A percentile compares a stretch with the other conserved stretches of the same genome.
Conservation (phyloP, 139 green algal genomes). For the Chlamydomonas sp. region DNA sequence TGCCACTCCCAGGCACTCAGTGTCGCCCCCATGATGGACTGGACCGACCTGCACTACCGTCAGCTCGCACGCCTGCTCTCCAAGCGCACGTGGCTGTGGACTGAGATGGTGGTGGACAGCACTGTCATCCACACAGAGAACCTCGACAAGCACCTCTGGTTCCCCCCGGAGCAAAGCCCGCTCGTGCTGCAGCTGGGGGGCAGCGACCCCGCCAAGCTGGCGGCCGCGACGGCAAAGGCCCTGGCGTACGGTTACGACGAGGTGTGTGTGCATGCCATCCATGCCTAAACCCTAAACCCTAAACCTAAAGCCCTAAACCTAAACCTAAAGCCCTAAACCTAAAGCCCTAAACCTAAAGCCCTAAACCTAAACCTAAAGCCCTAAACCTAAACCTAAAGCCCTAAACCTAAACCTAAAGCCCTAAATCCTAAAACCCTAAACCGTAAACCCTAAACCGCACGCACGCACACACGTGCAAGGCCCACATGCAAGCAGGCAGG, state of each 20-base stretch:
- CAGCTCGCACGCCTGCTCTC: slow-evolving; percentile 76
- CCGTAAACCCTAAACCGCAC: too few species aligned
- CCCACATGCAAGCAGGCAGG: too few species aligned
- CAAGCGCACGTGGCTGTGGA: slow-evolving; percentile 75
- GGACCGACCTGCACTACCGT: slow-evolving; percentile 83
- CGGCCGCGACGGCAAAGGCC: slow-evolving; percentile 41
- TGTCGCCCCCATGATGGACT: slow-evolving; percentile 89
- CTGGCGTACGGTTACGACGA: slow-evolving; percentile 19
- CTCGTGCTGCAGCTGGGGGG: slow-evolving; percentile 68
- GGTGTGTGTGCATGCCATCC: too few species aligned
- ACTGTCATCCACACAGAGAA: slow-evolving; percentile 70
- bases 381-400: too few species aligned
- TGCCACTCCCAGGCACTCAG: slow-evolving; percentile 65
- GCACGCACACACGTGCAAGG: too few species aligned
- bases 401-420: too few species aligned
- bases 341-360: too few species aligned
- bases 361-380: too few species aligned
- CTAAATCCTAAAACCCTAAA: too few species aligned
- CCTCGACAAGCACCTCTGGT: slow-evolving; percentile 59
- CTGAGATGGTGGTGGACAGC: slow-evolving; percentile 87
- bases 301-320: too few species aligned
- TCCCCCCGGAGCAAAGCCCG: slow-evolving; percentile 79
- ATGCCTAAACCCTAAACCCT: too few species aligned
- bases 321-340: too few species aligned
- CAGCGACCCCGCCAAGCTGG: slow-evolving; percentile 62